A percentile compares a stretch with the other conserved stretches of the same genome.
These are phyloP conservation scores for Scutellaria baicalensis DNA, from an alignment of 257 asterid species.

Conservation along the genomic window DNA sequence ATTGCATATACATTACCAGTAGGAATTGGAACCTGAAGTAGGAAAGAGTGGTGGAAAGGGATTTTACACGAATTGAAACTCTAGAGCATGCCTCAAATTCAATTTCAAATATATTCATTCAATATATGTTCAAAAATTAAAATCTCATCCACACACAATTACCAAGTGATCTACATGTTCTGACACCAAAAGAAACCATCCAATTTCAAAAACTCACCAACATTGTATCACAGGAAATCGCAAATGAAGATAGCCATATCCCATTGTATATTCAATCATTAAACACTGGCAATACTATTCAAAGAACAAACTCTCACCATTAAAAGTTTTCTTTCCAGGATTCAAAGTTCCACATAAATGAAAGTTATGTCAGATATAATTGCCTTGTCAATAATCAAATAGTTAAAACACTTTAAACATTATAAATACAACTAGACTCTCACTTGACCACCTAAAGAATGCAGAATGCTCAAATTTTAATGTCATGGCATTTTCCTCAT, in stretches of 20 bases:
- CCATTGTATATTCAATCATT: neutral
- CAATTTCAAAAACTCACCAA: neutral
- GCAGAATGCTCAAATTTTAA: neutral
- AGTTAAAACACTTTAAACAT: neutral
- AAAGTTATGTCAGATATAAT: neutral
- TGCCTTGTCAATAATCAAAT: neutral
- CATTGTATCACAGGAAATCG: neutral
- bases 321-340: neutral
- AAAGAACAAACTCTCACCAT: neutral
- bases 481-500: neutral
- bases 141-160: neutral
- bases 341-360: neutral
- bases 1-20: conserved; percentile 71
- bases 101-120: neutral
- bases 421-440: neutral
- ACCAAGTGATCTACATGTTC: neutral
- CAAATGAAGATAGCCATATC: neutral
- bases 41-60: neutral
- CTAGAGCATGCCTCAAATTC: neutral
- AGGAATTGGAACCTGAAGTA: conserved; percentile 73
- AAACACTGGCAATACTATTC: neutral
- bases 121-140: neutral
- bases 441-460: neutral
- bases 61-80: neutral
- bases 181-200: neutral